Evolutionary conservation across 2,329 filamentous ascomycete genomes (phyloP).

Genomic region (Metarhizium anisopliae): DNA sequence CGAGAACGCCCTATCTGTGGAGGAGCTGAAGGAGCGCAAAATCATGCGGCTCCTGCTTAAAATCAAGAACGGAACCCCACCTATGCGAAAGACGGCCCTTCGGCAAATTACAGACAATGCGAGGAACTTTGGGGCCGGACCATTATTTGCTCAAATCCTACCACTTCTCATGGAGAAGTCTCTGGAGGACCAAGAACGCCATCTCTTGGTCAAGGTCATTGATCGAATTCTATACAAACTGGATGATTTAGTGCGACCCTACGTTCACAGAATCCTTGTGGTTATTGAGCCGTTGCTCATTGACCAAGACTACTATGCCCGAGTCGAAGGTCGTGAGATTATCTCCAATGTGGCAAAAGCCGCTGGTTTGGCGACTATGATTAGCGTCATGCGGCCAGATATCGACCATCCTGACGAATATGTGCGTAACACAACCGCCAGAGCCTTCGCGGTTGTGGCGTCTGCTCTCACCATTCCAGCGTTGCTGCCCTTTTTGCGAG

Average conservation of each 20-base stretch:
- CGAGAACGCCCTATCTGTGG: constrained; percentile 83
- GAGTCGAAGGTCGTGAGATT: constrained; percentile 96
- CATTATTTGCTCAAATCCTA: constrained; percentile 94
- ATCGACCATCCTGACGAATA: constrained; percentile 98
- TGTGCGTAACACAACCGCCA: constrained; percentile 92
- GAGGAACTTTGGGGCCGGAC: constrained; percentile 85
- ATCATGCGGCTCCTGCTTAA: constrained; percentile 96
- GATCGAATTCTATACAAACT: constrained; percentile 98
- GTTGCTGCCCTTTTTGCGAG: constrained; percentile 85
- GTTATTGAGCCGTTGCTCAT: constrained; percentile 99
- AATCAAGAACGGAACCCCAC: constrained; percentile 97
- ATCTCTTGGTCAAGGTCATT: constrained; percentile 97
- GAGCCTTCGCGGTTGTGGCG: constrained; percentile 94
- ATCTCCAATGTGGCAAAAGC: constrained; percentile 97
- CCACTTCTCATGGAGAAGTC: constrained; percentile 97
- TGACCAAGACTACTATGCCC: constrained; percentile 98
- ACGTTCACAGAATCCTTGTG: constrained; percentile 95
- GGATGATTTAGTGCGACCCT: constrained; percentile 90
- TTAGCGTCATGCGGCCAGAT: constrained; percentile 97
- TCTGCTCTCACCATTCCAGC: constrained; percentile 94
- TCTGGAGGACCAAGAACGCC: constrained; percentile 93
- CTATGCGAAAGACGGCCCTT: constrained; percentile 96
- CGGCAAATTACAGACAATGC: constrained; percentile 97
- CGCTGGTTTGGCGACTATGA: constrained; percentile 95
- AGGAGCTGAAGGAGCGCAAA: constrained; percentile 94